Conservation (phyloP, 2,329 filamentous ascomycete species). For the Teratosphaeriaceae sp. region DNA sequence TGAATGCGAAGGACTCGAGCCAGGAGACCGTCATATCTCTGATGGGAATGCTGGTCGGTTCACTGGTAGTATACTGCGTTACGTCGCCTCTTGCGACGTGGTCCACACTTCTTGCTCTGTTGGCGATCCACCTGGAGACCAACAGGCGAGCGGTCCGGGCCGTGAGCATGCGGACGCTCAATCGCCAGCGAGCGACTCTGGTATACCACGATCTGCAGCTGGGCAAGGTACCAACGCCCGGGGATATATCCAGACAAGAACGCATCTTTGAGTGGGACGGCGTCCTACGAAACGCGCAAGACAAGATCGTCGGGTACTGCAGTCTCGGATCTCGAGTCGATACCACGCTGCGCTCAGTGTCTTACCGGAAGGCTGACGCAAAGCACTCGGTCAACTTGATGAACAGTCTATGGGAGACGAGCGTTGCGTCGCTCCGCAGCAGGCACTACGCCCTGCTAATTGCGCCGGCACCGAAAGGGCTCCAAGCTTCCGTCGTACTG, state of each 20-base stretch:
- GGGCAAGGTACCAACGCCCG: constrained; percentile 52
- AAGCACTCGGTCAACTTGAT: too few relatives aligned
- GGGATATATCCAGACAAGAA: constrained; percentile 55
- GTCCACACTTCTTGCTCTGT: constrained; percentile 61
- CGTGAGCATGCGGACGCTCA: constrained; percentile 77
- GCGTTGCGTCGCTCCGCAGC: background rate
- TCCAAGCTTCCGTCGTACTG: background rate
- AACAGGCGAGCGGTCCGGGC: constrained; percentile 82
- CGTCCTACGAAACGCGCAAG: constrained; percentile 52
- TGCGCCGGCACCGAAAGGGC: too few relatives aligned
- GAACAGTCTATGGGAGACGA: background rate
- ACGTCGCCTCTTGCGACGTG: constrained; percentile 67
- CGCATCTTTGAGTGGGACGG: constrained; percentile 57
- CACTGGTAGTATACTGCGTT: constrained; percentile 69
- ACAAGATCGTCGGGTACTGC: constrained; percentile 45
- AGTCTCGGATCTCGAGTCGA: constrained; percentile 42
- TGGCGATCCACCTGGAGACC: constrained; percentile 70
- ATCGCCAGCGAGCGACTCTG: constrained; percentile 78
- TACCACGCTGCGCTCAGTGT: background rate
- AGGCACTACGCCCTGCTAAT: background rate
- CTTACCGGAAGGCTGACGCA: too few relatives aligned
- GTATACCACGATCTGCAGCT: constrained; percentile 53
- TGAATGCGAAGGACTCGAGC: constrained; percentile 92
- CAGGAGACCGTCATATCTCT: constrained; percentile 92
- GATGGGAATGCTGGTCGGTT: constrained; percentile 79